Evolutionary conservation across 352 stramenopile genomes (phyloP).

Genomic region (Phytophthora cactorum): DNA sequence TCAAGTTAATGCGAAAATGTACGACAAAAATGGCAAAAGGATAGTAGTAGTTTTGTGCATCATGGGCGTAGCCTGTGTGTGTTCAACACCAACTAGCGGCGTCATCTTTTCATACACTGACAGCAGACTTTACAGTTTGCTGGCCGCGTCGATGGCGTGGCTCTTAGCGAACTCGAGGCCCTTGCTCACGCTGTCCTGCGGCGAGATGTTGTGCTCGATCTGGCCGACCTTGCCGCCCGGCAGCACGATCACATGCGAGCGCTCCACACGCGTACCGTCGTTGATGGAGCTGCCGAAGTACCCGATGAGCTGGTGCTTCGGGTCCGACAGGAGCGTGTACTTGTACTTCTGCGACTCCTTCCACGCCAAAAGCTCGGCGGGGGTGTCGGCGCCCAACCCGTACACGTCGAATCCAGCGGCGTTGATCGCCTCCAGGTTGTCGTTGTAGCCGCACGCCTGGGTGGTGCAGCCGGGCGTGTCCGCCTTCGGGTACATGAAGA

Average conservation of each 20-base stretch:
- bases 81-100: slow-evolving; percentile 5
- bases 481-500: slow-evolving; percentile 91
- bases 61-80: slow-evolving; percentile 8
- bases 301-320: slow-evolving; percentile 75
- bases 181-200: slow-evolving; percentile 84
- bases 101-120: slow-evolving; percentile 22
- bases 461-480: slow-evolving; percentile 86
- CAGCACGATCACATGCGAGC: slow-evolving; percentile 87
- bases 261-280: slow-evolving; percentile 65
- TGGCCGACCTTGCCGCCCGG: slow-evolving; percentile 78
- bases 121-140: slow-evolving; percentile 40
- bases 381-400: slow-evolving; percentile 76
- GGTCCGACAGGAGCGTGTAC: slow-evolving; percentile 85
- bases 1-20: neutral
- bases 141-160: slow-evolving; percentile 29
- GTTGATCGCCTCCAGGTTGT: slow-evolving; percentile 80
- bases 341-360: slow-evolving; percentile 82
- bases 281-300: slow-evolving; percentile 82
- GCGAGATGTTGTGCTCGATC: slow-evolving; percentile 74
- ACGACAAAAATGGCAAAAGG: slow-evolving; percentile 28
- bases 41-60: slow-evolving; percentile 22
- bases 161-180: slow-evolving; percentile 70
- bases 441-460: slow-evolving; percentile 87
- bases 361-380: slow-evolving; percentile 73
- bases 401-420: slow-evolving; percentile 83